Percentiles rank a stretch among this genome's conserved stretches.
Evolutionary conservation across 306 rosid species (phyloP).

Genomic region (Dryas alaskensis): DNA sequence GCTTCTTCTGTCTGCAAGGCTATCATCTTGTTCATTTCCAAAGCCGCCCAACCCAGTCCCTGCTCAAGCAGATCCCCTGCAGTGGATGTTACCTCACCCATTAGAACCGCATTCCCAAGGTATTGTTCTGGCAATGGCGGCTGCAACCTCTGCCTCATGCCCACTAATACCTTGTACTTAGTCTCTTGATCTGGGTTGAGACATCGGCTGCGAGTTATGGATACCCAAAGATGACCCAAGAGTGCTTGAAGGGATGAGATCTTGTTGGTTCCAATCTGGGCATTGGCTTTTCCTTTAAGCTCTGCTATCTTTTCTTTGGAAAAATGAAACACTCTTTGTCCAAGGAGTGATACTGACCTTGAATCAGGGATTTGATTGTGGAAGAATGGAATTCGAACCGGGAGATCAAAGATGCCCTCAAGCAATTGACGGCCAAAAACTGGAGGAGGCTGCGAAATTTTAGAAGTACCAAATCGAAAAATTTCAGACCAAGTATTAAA

Average conservation of each 20-base stretch:
- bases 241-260: constrained; percentile 52
- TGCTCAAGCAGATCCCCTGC: constrained; percentile 30
- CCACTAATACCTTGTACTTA: not conserved
- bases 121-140: constrained; percentile 31
- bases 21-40: constrained; percentile 38
- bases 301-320: constrained; percentile 23
- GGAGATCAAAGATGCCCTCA: not conserved
- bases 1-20: constrained; percentile 17
- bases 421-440: constrained; percentile 4
- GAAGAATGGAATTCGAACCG: constrained; percentile 6
- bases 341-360: not conserved
- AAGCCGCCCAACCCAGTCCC: constrained; percentile 34
- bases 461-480: not conserved
- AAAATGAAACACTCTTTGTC: constrained; percentile 28
- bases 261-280: constrained; percentile 13
- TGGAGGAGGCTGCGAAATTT: constrained; percentile 1
- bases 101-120: constrained; percentile 24
- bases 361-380: not conserved
- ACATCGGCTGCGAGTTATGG: constrained; percentile 16
- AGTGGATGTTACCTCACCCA: constrained; percentile 9
- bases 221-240: constrained; percentile 36
- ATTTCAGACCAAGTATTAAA: constrained; percentile 40
- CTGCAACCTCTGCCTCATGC: constrained; percentile 21
- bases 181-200: constrained; percentile 15
- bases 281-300: constrained; percentile 41